phyloP scores from a whole-genome alignment of 139 green algal species.

The Monoraphidium neglectum region DNA sequence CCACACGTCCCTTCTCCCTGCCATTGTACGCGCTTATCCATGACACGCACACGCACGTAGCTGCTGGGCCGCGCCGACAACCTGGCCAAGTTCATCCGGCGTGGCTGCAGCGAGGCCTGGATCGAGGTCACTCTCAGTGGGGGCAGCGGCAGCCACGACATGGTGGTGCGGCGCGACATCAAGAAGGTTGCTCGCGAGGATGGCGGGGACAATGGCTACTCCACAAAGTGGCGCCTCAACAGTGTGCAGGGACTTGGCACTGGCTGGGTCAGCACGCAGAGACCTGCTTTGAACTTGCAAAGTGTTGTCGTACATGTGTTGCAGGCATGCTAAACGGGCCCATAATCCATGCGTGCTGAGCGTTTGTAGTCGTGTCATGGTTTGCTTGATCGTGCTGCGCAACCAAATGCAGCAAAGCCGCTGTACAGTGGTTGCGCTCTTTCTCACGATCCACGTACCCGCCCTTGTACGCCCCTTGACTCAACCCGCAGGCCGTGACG shows the following conservation, averaged over 20 bases:
- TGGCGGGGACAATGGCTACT: constrained; percentile 37
- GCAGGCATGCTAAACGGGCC: no score
- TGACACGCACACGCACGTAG: constrained; percentile 34
- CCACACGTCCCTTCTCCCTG: neutral
- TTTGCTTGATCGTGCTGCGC: no score
- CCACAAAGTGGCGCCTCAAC: constrained; percentile 67
- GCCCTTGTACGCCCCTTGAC: no score
- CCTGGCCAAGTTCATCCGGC: constrained; percentile 78
- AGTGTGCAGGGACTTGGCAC: constrained; percentile 28
- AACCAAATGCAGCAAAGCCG: no score
- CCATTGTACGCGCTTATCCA: neutral
- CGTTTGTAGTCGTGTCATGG: no score
- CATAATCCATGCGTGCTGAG: neutral
- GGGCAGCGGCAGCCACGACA: constrained; percentile 27
- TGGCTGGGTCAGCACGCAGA: no score
- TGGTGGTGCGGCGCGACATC: constrained; percentile 46
- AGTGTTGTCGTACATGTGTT: constrained; percentile 5
- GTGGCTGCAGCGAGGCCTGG: constrained; percentile 52
- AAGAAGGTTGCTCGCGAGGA: constrained; percentile 2
- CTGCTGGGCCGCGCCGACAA: constrained; percentile 82
- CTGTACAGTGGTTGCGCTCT: no score
- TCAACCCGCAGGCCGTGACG: constrained; percentile 35
- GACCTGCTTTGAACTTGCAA: no score
- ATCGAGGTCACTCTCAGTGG: constrained; percentile 76
- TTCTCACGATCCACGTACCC: no score